A percentile compares a stretch with the other conserved stretches of the same genome.
These are phyloP conservation scores for Coleophoma cylindrospora DNA, from an alignment of 2,329 filamentous ascomycete genomes.

Conservation along the genomic window DNA sequence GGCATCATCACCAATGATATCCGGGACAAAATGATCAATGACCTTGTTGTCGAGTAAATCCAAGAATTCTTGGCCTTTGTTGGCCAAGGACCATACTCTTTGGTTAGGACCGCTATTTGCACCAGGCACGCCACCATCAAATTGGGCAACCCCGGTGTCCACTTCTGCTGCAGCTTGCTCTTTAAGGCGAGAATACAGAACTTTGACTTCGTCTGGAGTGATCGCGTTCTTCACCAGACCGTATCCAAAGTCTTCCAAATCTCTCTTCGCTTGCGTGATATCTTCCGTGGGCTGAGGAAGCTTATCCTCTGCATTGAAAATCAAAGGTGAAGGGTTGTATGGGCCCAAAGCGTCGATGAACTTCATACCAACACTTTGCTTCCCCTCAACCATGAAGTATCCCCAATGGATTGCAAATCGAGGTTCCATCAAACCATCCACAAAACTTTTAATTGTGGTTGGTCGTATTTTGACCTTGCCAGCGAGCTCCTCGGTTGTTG, in stretches of 20 bases:
- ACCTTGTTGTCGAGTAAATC: slow-evolving; percentile 24
- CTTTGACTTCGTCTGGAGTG: slow-evolving; percentile 15
- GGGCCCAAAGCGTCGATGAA: slow-evolving; percentile 21
- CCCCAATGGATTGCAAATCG: slow-evolving; percentile 24
- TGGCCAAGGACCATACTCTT: slow-evolving; percentile 12
- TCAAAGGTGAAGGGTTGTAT: slow-evolving; percentile 11
- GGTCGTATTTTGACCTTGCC: not conserved
- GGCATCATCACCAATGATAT: slow-evolving; percentile 23
- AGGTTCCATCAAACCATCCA: slow-evolving; percentile 13
- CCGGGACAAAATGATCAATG: slow-evolving; percentile 22
- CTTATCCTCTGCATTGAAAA: slow-evolving; percentile 6
- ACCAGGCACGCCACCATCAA: slow-evolving; percentile 13
- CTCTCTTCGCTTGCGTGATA: slow-evolving; percentile 21
- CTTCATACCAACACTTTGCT: slow-evolving; percentile 19
- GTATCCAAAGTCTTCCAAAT: slow-evolving; percentile 23
- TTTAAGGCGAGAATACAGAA: slow-evolving; percentile 17
- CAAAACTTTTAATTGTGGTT: not conserved
- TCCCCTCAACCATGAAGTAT: slow-evolving; percentile 17
- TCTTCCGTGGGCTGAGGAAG: slow-evolving; percentile 29
- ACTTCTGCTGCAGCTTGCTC: slow-evolving; percentile 22
- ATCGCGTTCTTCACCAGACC: slow-evolving; percentile 23
- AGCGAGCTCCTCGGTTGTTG: not conserved
- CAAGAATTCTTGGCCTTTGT: slow-evolving; percentile 24
- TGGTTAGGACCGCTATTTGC: slow-evolving; percentile 8
- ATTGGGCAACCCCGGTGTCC: slow-evolving; percentile 15